A percentile compares a stretch with the other conserved stretches of the same genome.
phyloP scores from a whole-genome alignment of 768 basidiomycete genomes.

The Agrocybe praecox region DNA sequence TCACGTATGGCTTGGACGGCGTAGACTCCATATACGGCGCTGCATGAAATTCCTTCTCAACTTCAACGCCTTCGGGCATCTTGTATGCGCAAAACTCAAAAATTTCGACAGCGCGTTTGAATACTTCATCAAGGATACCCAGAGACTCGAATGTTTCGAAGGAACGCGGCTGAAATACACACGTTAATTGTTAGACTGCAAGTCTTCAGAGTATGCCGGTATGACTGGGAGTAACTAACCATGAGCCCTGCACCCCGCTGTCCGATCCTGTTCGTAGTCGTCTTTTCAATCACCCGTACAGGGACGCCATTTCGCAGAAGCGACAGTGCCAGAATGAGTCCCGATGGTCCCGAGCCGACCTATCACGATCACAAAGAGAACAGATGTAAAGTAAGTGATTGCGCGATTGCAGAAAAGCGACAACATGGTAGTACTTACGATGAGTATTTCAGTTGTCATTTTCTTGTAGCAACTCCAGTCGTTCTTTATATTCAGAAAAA shows the following conservation, averaged over 20 bases:
- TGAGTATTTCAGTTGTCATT: too few relatives aligned
- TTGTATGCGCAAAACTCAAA: slow-evolving; percentile 33
- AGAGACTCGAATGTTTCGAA: slow-evolving; percentile 44
- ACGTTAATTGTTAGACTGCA: not conserved
- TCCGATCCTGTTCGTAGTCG: slow-evolving; percentile 28
- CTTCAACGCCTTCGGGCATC: slow-evolving; percentile 27
- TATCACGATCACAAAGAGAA: slow-evolving; percentile 13
- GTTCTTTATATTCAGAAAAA: too few relatives aligned
- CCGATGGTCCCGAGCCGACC: slow-evolving; percentile 48
- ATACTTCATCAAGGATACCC: slow-evolving; percentile 33
- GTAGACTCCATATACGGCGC: slow-evolving; percentile 24
- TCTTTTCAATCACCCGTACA: slow-evolving; percentile 53
- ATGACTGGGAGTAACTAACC: slow-evolving; percentile 25
- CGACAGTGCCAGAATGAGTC: slow-evolving; percentile 40
- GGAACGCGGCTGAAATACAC: slow-evolving; percentile 36
- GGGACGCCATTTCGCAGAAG: slow-evolving; percentile 44
- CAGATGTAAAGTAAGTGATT: not conserved
- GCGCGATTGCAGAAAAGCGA: not conserved
- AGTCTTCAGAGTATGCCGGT: not conserved
- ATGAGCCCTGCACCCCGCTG: slow-evolving; percentile 38
- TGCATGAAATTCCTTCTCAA: slow-evolving; percentile 29
- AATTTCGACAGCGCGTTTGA: slow-evolving; percentile 22
- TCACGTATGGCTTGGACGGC: slow-evolving; percentile 33
- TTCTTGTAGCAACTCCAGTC: too few relatives aligned
- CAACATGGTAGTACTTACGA: too few relatives aligned